Conservation (phyloP, 1,139 yeast species). For the Scheffersomyces quercinus region DNA sequence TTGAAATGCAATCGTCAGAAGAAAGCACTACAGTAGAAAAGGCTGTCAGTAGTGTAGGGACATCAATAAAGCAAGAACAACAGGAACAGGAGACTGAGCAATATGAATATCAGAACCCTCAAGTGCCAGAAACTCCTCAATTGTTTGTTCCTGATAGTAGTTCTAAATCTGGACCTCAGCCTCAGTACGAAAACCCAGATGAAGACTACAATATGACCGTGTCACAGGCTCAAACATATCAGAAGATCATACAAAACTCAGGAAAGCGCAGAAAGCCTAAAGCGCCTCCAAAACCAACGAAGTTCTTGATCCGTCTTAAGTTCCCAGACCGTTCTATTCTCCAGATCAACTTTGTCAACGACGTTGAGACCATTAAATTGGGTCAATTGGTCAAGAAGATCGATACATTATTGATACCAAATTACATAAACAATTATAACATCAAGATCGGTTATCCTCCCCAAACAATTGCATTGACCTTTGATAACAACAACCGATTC, state of each 20-base stretch:
- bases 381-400: slow-evolving; percentile 41
- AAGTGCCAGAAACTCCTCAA: slow-evolving; percentile 16
- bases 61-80: not conserved
- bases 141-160: slow-evolving; percentile 22
- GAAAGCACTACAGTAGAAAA: not conserved
- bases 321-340: slow-evolving; percentile 55
- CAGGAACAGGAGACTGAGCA: no score
- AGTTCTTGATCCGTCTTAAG: slow-evolving; percentile 44
- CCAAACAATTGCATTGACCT: slow-evolving; percentile 27
- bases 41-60: not conserved
- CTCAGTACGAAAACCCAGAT: slow-evolving; percentile 42
- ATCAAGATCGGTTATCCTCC: slow-evolving; percentile 49
- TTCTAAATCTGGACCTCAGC: slow-evolving; percentile 3
- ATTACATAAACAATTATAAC: slow-evolving; percentile 31
- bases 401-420: slow-evolving; percentile 39
- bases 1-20: not conserved
- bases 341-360: slow-evolving; percentile 47
- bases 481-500: slow-evolving; percentile 29
- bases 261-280: slow-evolving; percentile 32
- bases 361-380: slow-evolving; percentile 37
- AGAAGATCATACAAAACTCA: slow-evolving; percentile 42
- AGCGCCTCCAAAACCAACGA: slow-evolving; percentile 21
- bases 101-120: not conserved
- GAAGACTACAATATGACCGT: slow-evolving; percentile 53
- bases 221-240: slow-evolving; percentile 55